Percentiles rank a stretch among this genome's conserved stretches.
These are phyloP conservation scores for Fomitopsis pulvina DNA, from an alignment of 768 basidiomycete genomes.

Conservation along the genomic window DNA sequence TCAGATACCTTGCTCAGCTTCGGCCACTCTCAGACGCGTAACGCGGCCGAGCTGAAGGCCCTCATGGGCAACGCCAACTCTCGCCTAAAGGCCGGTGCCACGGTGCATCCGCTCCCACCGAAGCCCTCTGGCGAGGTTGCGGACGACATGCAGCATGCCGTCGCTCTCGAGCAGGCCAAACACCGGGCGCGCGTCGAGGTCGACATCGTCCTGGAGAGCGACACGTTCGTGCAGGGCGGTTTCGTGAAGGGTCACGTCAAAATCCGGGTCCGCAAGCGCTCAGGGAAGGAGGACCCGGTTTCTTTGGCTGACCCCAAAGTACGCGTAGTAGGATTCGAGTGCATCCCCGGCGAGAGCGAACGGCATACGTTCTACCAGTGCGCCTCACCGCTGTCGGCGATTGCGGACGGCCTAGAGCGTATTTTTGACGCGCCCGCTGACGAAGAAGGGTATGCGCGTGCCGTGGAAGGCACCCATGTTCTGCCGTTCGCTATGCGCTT, in stretches of 20 bases:
- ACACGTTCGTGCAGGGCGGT: constrained; percentile 76
- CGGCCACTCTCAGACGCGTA: constrained; percentile 41
- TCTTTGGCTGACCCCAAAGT: constrained; percentile 71
- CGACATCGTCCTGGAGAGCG: constrained; percentile 71
- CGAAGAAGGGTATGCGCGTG: constrained; percentile 55
- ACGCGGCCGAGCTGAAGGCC: constrained; percentile 49
- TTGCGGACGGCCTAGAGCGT: constrained; percentile 37
- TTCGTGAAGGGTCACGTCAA: constrained; percentile 64
- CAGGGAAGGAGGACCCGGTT: constrained; percentile 51
- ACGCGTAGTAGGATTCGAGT: constrained; percentile 82
- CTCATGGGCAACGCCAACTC: constrained; percentile 58
- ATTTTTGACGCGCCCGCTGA: constrained; percentile 43
- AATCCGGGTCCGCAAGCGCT: constrained; percentile 50
- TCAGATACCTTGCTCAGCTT: constrained; percentile 49
- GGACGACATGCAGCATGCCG: constrained; percentile 14
- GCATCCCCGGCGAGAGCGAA: constrained; percentile 45
- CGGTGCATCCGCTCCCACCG: constrained; percentile 22
- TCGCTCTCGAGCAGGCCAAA: constrained; percentile 66
- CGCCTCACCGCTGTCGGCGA: constrained; percentile 45
- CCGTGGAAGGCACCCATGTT: constrained; percentile 57
- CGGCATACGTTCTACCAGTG: constrained; percentile 81
- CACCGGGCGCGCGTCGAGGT: constrained; percentile 71
- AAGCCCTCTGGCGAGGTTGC: not conserved
- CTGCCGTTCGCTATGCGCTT: constrained; percentile 72
- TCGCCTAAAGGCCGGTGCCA: constrained; percentile 47